phyloP scores from a whole-genome alignment of 2,329 filamentous ascomycete species.

The Cordyceps cicadae region DNA sequence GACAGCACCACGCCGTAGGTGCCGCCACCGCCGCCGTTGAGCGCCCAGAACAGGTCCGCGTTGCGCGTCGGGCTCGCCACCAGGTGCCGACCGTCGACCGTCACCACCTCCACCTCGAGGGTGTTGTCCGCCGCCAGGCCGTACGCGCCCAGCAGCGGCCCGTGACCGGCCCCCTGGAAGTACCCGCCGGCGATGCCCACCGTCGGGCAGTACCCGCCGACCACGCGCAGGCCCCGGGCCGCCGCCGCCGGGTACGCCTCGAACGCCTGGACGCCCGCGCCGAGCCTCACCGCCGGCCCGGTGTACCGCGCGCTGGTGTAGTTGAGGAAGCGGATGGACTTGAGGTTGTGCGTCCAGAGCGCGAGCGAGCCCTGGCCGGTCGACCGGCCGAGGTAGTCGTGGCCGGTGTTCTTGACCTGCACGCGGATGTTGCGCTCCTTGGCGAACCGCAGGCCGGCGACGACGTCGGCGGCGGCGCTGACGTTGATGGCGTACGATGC shows the following conservation, averaged over 20 bases:
- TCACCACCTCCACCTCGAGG: slow-evolving; percentile 49
- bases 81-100: slow-evolving; percentile 38
- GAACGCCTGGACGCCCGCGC: slow-evolving; percentile 42
- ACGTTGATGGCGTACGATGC: slow-evolving; percentile 32
- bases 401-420: slow-evolving; percentile 27
- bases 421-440: slow-evolving; percentile 29
- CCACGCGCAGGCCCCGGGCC: slow-evolving; percentile 36
- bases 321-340: slow-evolving; percentile 32
- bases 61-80: slow-evolving; percentile 39
- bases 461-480: slow-evolving; percentile 22
- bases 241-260: slow-evolving; percentile 39
- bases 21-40: slow-evolving; percentile 51
- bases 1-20: slow-evolving; percentile 50
- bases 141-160: slow-evolving; percentile 41
- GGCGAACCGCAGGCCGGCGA: slow-evolving; percentile 28
- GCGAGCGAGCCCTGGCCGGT: slow-evolving; percentile 32
- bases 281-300: slow-evolving; percentile 45
- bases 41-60: slow-evolving; percentile 55
- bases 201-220: slow-evolving; percentile 46
- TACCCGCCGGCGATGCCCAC: slow-evolving; percentile 54
- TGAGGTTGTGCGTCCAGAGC: slow-evolving; percentile 32
- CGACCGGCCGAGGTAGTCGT: slow-evolving; percentile 26
- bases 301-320: slow-evolving; percentile 27
- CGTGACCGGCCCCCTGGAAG: slow-evolving; percentile 52
- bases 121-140: slow-evolving; percentile 54